Conservation (phyloP, 2,329 filamentous ascomycete species). For the Colletotrichum abscissum region DNA sequence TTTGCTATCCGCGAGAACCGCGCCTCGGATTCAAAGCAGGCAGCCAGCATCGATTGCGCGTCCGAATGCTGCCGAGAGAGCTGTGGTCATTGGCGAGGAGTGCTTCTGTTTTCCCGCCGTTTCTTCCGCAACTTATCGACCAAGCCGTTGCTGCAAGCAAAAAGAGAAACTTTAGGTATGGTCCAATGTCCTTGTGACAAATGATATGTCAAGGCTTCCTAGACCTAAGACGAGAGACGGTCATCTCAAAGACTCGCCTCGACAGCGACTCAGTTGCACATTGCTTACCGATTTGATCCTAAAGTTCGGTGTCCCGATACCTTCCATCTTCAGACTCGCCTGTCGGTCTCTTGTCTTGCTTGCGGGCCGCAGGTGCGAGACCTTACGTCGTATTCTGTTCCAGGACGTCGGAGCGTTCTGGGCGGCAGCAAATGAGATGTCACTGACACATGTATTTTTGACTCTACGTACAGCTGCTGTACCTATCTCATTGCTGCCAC, state of each 20-base stretch:
- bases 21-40: neutral
- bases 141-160: neutral
- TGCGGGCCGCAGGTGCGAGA: neutral
- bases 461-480: neutral
- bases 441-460: neutral
- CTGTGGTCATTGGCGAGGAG: neutral
- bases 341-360: neutral
- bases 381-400: neutral
- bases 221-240: neutral
- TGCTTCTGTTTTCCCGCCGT: neutral
- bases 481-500: neutral
- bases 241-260: neutral
- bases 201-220: neutral
- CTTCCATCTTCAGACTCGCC: neutral
- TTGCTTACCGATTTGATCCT: neutral
- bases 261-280: neutral
- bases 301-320: neutral
- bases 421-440: neutral
- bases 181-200: neutral
- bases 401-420: neutral
- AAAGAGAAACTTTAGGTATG: neutral
- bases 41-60: neutral
- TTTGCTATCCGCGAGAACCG: slow-evolving; percentile 20
- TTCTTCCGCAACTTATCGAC: neutral
- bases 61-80: neutral